Evolutionary conservation across 2,329 filamentous ascomycete species (phyloP).

Genomic region (Fusarium algeriense): DNA sequence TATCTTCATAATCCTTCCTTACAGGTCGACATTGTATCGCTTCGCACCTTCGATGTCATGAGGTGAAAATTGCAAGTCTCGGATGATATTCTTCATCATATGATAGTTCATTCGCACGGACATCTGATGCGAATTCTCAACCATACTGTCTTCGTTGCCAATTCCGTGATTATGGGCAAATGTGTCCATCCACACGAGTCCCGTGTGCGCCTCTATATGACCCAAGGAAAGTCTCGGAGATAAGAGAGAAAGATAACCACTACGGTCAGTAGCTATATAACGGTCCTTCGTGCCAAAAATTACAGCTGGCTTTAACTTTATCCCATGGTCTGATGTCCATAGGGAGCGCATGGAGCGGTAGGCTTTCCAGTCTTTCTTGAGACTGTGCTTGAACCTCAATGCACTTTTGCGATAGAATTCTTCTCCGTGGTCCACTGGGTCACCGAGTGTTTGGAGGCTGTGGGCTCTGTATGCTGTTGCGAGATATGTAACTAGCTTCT

Average conservation of each 20-base stretch:
- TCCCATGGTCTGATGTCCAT: not conserved
- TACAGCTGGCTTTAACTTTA: not conserved
- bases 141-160: not conserved
- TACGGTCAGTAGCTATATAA: too few relatives aligned
- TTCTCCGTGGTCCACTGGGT: not conserved
- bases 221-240: not conserved
- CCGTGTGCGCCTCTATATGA: not conserved
- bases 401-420: not conserved
- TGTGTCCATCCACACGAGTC: not conserved
- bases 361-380: not conserved
- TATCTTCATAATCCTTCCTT: not conserved
- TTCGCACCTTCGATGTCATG: not conserved
- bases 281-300: conserved; percentile 6
- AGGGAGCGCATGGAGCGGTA: not conserved
- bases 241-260: too few relatives aligned
- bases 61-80: not conserved
- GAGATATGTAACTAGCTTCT: conserved; percentile 2
- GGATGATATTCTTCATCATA: not conserved
- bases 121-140: not conserved
- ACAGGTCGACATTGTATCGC: not conserved
- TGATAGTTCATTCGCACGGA: rapidly evolving
- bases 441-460: too few relatives aligned
- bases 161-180: not conserved
- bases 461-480: not conserved
- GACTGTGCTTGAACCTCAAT: not conserved